Percentiles rank a stretch among this genome's conserved stretches.
Evolutionary conservation across 2,329 filamentous ascomycete genomes (phyloP).

Genomic region (Penicillium hordei): DNA sequence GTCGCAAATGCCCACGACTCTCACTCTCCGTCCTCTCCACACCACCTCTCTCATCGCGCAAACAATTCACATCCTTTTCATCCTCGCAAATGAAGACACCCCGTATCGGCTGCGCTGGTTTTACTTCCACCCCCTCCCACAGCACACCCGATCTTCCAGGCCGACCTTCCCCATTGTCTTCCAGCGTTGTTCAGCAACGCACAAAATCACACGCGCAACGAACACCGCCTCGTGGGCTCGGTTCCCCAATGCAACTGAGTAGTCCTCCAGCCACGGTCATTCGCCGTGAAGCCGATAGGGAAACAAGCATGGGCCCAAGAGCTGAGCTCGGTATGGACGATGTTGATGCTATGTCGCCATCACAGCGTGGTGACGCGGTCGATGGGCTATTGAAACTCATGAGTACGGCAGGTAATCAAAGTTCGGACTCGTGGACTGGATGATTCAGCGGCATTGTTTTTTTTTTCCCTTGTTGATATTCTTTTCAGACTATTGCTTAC

Average conservation of each 20-base stretch:
- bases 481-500: neutral
- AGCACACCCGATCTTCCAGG: conserved; percentile 25
- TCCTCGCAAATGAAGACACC: conserved; percentile 21
- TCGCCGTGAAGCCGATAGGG: conserved; percentile 17
- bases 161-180: conserved; percentile 16
- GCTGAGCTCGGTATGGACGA: conserved; percentile 4
- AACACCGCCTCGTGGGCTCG: conserved; percentile 21
- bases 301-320: conserved; percentile 11
- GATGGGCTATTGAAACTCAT: conserved; percentile 44
- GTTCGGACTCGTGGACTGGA: conserved; percentile 25
- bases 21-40: conserved; percentile 25
- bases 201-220: conserved; percentile 16
- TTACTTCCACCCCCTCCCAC: conserved; percentile 22
- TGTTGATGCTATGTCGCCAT: conserved; percentile 21
- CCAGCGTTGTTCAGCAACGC: conserved; percentile 10
- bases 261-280: conserved; percentile 35
- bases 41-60: conserved; percentile 17
- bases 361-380: conserved; percentile 39
- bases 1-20: conserved; percentile 36
- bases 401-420: conserved; percentile 35
- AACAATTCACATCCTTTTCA: conserved; percentile 19
- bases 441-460: conserved; percentile 6
- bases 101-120: conserved; percentile 16
- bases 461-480: conserved; percentile 7
- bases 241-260: conserved; percentile 38